phyloP scores from a whole-genome alignment of 257 asterid genomes.

The Haberlea rhodopensis region DNA sequence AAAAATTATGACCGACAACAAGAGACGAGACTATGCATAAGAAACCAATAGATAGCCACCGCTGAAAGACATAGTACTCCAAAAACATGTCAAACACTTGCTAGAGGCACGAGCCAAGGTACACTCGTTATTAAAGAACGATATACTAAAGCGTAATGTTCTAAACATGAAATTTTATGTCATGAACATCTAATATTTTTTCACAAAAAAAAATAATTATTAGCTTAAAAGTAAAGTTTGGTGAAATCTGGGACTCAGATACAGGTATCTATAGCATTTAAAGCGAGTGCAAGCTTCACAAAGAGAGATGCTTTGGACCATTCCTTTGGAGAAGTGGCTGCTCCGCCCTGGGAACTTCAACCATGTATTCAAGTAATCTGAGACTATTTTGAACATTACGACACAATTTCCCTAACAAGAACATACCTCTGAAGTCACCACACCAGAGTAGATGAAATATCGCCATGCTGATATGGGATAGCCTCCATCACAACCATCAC shows the following conservation, averaged over 20 bases:
- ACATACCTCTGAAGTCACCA: slow-evolving; percentile 87
- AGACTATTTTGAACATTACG: slow-evolving; percentile 17
- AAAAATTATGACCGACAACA: slow-evolving; percentile 14
- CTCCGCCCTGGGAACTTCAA: not conserved
- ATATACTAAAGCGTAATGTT: not conserved
- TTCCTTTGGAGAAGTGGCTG: not conserved
- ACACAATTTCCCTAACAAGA: slow-evolving; percentile 8
- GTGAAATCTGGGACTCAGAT: too few relatives aligned
- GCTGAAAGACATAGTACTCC: not conserved
- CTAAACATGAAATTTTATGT: not conserved
- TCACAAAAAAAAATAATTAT: too few relatives aligned
- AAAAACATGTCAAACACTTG: too few relatives aligned
- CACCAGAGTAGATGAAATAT: slow-evolving; percentile 73
- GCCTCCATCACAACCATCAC: slow-evolving; percentile 98
- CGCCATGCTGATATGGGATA: slow-evolving; percentile 81
- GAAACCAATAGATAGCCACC: not conserved
- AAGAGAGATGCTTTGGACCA: too few relatives aligned
- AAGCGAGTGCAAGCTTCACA: too few relatives aligned
- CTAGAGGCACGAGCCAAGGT: too few relatives aligned
- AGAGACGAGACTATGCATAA: slow-evolving; percentile 8
- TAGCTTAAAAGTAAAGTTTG: too few relatives aligned
- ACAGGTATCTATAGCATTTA: too few relatives aligned
- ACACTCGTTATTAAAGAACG: too few relatives aligned
- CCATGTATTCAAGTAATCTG: not conserved
- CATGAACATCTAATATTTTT: not conserved